A percentile compares a stretch with the other conserved stretches of the same genome.
Evolutionary conservation across 2,329 filamentous ascomycete species (phyloP).

Genomic region (Nigrospora oryzae): DNA sequence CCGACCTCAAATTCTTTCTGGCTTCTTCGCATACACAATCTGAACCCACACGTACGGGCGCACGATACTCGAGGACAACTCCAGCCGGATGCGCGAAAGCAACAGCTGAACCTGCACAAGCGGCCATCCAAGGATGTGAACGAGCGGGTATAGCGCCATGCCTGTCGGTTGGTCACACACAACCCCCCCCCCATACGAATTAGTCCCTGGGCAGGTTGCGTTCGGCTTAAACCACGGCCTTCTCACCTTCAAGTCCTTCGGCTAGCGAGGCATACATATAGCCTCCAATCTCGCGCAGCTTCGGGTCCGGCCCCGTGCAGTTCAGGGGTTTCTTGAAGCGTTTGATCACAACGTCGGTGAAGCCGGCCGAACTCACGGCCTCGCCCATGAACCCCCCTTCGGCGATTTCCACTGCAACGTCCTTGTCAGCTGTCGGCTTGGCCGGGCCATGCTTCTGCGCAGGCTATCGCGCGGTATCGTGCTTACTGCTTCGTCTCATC

Average conservation of each 20-base stretch:
- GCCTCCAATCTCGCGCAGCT: constrained; percentile 1
- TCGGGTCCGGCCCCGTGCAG: background rate
- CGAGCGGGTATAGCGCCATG: background rate
- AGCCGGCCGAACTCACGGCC: constrained; percentile 1
- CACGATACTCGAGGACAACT: background rate
- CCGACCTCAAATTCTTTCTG: background rate
- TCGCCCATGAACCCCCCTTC: background rate
- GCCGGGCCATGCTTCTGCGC: too few species aligned
- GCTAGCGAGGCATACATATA: background rate
- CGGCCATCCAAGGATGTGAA: background rate
- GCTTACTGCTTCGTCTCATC: background rate
- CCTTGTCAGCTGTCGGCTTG: too few species aligned
- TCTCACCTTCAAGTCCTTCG: background rate
- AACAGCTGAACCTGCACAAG: constrained; percentile 1
- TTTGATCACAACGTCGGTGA: background rate
- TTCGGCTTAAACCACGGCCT: background rate
- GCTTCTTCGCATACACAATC: constrained; percentile 1
- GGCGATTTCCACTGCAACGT: too few species aligned
- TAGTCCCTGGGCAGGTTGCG: background rate
- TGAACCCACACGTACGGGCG: background rate
- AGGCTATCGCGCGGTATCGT: background rate
- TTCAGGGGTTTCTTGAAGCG: background rate
- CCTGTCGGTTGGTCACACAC: background rate
- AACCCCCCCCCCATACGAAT: background rate
- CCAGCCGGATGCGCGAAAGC: background rate